Percentiles rank a stretch among this genome's conserved stretches.
Evolutionary conservation across 257 asterid genomes (phyloP).

Genomic region (Ocimum tenuiflorum): DNA sequence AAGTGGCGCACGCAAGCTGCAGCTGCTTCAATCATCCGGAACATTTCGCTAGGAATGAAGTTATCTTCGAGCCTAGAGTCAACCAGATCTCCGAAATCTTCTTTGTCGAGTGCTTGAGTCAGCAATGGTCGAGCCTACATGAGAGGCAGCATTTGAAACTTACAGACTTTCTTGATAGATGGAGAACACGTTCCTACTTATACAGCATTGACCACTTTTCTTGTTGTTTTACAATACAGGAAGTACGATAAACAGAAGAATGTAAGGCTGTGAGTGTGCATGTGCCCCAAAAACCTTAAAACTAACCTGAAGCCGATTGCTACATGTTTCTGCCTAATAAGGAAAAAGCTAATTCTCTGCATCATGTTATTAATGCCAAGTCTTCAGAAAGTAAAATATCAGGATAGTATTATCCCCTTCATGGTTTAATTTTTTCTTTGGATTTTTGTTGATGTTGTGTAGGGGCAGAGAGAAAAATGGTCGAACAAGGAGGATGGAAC

Average conservation of each 20-base stretch:
- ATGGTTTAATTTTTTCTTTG: too few species aligned
- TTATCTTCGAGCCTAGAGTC: slow-evolving; percentile 49
- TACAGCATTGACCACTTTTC: too few species aligned
- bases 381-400: too few species aligned
- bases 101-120: slow-evolving; percentile 59
- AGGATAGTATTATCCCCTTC: too few species aligned
- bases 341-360: not conserved
- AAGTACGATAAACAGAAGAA: not conserved
- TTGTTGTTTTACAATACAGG: not conserved
- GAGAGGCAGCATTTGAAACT: not conserved
- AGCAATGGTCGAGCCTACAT: slow-evolving; percentile 81
- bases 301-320: too few species aligned
- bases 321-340: not conserved
- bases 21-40: slow-evolving; percentile 83
- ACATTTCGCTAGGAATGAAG: slow-evolving; percentile 57
- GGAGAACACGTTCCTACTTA: too few species aligned
- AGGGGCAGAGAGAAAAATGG: not conserved
- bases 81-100: slow-evolving; percentile 47
- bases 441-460: too few species aligned
- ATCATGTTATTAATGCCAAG: not conserved
- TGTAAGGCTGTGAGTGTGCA: not conserved
- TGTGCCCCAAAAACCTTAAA: too few species aligned
- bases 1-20: slow-evolving; percentile 86
- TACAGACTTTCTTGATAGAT: too few species aligned
- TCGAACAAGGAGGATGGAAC: slow-evolving; percentile 15